Evolutionary conservation across 352 stramenopile species (phyloP).

Genomic region (Globisporangium mamillatum): DNA sequence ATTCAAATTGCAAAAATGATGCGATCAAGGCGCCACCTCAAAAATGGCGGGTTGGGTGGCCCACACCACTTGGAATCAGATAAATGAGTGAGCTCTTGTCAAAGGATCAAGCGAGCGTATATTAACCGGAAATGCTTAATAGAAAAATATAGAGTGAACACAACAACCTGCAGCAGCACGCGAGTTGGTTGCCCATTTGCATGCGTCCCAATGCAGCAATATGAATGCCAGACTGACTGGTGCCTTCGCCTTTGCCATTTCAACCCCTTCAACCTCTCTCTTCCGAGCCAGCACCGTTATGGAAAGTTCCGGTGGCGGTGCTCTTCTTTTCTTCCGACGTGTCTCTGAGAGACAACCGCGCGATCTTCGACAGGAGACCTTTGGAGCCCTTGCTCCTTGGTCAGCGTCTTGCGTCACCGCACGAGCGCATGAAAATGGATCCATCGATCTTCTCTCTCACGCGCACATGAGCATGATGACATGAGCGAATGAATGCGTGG

Average conservation of each 20-base stretch:
- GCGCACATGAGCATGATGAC: background rate
- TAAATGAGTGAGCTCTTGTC: background rate
- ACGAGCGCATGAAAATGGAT: background rate
- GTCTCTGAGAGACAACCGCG: background rate
- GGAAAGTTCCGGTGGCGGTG: background rate
- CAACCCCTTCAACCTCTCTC: background rate
- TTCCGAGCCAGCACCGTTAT: background rate
- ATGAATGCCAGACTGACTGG: too few relatives aligned
- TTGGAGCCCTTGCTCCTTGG: background rate
- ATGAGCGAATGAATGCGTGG: background rate
- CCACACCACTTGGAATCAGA: background rate
- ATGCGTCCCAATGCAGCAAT: background rate
- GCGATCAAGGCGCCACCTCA: background rate
- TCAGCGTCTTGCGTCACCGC: background rate
- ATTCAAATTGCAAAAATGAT: constrained; percentile 11
- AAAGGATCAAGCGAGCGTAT: background rate
- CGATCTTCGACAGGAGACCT: background rate
- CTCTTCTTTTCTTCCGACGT: constrained; percentile 1
- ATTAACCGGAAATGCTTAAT: background rate
- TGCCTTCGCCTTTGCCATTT: background rate
- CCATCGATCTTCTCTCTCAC: background rate
- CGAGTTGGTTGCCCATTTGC: background rate
- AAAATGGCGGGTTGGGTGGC: background rate
- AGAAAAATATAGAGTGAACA: background rate
- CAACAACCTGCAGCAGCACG: too few relatives aligned